Evolutionary conservation across 768 basidiomycete genomes (phyloP), one percentile per base, ranked within the genome.

Genomic region (Tricholoma saponaceum): DNA sequence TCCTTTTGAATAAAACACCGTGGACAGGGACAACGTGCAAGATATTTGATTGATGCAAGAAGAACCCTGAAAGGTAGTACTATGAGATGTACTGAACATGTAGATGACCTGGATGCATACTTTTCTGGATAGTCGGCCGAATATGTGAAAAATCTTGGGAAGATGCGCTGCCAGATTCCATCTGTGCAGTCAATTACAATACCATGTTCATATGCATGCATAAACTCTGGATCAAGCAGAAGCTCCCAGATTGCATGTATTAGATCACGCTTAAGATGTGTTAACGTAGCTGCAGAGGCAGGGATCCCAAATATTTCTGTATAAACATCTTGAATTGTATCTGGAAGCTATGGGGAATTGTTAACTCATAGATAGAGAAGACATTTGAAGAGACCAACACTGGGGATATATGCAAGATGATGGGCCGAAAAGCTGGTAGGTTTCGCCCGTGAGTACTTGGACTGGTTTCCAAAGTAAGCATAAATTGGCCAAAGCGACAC

Each of bases 401-500:
- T 66, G 0, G 71, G 71, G 54, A 80, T 68, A 63, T 78, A 78
- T 0, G 70, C 75, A 5, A 78, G 12, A 52, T 76, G 75, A 51
- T 79, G 70, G n/a, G 67, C 71, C 0, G 72, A 59, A 26, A 66
- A 63, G 0, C 60, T 58, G 1, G 56, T 60, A 0, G 75, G 75
- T 22, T 68, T 67, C 8, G 52, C 60, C 0, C 70, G 65, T 1
- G 59, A 56, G 51, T 76, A 75, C 55, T 80, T 79, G 1, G 72
- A 76, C 12, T 71, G 64, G 28, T 73, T 72, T 0, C 74, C 74
- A 51, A 77, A 67, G 44, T 58, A 73, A 0, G 71, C 37, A 54
- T 80, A 81, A 0, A 76, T 52, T 2, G 77, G 78, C 77, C 75
- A 79, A 6, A 76, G 62, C 0, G 64, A 62, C 0, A 72, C 68